Base-by-base conservation (phyloP, 345 rosid species). In the Clausena lansium region DNA sequence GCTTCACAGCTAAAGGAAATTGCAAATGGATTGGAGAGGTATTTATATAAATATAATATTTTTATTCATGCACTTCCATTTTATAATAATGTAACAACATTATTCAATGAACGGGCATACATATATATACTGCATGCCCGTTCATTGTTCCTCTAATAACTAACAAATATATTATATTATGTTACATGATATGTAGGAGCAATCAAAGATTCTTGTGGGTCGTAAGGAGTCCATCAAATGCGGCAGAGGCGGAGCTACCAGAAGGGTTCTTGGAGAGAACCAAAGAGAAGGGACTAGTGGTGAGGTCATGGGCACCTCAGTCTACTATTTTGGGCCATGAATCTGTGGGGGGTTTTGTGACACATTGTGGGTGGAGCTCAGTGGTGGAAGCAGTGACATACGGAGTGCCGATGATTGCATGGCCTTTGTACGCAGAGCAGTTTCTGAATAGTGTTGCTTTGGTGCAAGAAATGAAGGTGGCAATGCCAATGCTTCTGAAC, bases 181-280 rank as follows among this genome's bases (percentile, higher is more conserved):
- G 17, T 45, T 45, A 14, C 3, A 45, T 45, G 17, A 45, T 13
- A 3, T 45, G 50, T 3, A 38, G 55, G 62, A 70, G 82, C 70
- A 60, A 55, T 7, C 76, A 78, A 3, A 64, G 79, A 50, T 78
- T 82, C 84, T 63, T 82, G 69, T 78, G 84, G 84, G 70, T 54
- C 7, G 70, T 82, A 60, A 59, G 59, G 60, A 74, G 30, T 17
- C 81, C 79, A 8, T 71, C 64, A 19, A 36, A 64, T 45, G 9
- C 78, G 2, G 77, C 71, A 35, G 77, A 76, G 66, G 20, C 25
- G 2, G 9, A 73, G 24, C 71, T 80, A 61, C 84, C 80, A 2
- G 70, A 71, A n/a, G 87, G 85, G 15, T 82, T 85, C 82, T 13
- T 80, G 83, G 81, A 82, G 28, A 80, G 87, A 77, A 79, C 78